These are phyloP conservation scores for Pulveroboletus sp. DNA, from an alignment of 768 basidiomycete species.

Conservation along the genomic window DNA sequence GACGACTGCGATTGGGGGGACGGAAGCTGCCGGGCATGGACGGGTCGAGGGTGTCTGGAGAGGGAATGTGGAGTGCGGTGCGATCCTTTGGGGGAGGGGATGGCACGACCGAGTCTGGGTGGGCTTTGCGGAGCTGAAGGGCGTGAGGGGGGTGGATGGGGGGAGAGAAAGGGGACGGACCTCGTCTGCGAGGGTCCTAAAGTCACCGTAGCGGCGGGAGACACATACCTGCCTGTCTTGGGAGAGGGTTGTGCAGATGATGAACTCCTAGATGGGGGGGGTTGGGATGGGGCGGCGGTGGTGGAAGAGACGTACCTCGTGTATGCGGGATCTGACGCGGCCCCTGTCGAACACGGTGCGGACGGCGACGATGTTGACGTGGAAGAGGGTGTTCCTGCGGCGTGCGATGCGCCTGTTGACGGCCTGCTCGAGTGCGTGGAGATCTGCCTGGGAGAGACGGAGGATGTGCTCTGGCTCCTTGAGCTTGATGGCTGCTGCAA, in stretches of 20 bases:
- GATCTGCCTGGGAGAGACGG: slow-evolving; percentile 79
- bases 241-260: slow-evolving; percentile 81
- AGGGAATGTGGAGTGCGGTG: slow-evolving; percentile 49
- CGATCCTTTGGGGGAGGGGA: slow-evolving; percentile 89
- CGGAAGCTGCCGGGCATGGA: slow-evolving; percentile 16
- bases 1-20: slow-evolving; percentile 20
- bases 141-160: slow-evolving; percentile 10
- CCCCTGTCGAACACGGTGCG: slow-evolving; percentile 82
- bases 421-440: slow-evolving; percentile 71
- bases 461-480: slow-evolving; percentile 87
- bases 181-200: slow-evolving; percentile 83
- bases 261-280: slow-evolving; percentile 75
- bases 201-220: slow-evolving; percentile 92
- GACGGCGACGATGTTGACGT: slow-evolving; percentile 90
- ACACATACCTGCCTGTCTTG: slow-evolving; percentile 79
- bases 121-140: slow-evolving; percentile 75
- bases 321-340: slow-evolving; percentile 77
- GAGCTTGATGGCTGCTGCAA: slow-evolving; percentile 81
- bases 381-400: slow-evolving; percentile 60
- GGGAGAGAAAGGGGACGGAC: slow-evolving; percentile 37
- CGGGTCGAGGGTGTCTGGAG: neutral
- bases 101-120: slow-evolving; percentile 79
- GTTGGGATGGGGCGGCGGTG: neutral
- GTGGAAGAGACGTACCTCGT: slow-evolving; percentile 65
- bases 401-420: slow-evolving; percentile 59